Percentiles rank a stretch among this genome's conserved stretches.
phyloP scores from a whole-genome alignment of 805 yeast species.

The Priceomyces melissophilus region DNA sequence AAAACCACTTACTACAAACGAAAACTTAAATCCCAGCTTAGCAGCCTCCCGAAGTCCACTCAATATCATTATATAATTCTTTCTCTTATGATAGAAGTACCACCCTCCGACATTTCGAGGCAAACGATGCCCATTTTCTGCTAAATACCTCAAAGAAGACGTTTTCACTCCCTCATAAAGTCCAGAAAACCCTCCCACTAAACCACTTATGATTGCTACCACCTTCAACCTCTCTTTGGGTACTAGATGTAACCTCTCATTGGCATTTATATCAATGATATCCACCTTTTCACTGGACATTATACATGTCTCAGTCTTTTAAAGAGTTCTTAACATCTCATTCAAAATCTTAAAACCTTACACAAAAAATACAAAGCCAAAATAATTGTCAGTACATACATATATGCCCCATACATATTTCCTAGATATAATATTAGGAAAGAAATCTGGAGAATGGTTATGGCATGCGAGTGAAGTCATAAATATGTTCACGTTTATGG shows the following conservation, averaged over 20 bases:
- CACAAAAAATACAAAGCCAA: neutral
- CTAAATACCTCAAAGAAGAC: constrained; percentile 59
- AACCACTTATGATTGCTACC: constrained; percentile 32
- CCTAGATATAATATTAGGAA: too few species aligned
- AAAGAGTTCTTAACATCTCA: neutral
- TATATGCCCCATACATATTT: too few species aligned
- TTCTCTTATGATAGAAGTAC: constrained; percentile 84
- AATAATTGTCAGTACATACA: too few species aligned
- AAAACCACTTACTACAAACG: constrained; percentile 44
- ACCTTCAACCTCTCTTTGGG: constrained; percentile 45
- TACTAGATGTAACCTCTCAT: constrained; percentile 49
- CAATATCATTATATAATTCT: constrained; percentile 67
- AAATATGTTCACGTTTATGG: too few species aligned
- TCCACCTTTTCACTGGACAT: neutral
- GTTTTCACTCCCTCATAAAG: constrained; percentile 54
- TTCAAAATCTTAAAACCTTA: neutral
- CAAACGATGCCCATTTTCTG: constrained; percentile 78
- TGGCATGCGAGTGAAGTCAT: too few species aligned
- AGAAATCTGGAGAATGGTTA: too few species aligned
- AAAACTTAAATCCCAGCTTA: constrained; percentile 31
- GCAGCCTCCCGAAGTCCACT: constrained; percentile 51
- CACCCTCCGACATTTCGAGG: constrained; percentile 79
- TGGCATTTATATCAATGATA: constrained; percentile 1
- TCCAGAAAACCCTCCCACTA: constrained; percentile 53
- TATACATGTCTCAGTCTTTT: neutral